Conservation (phyloP, 2,329 filamentous ascomycete species). For the Pyrenophora seminiperda region DNA sequence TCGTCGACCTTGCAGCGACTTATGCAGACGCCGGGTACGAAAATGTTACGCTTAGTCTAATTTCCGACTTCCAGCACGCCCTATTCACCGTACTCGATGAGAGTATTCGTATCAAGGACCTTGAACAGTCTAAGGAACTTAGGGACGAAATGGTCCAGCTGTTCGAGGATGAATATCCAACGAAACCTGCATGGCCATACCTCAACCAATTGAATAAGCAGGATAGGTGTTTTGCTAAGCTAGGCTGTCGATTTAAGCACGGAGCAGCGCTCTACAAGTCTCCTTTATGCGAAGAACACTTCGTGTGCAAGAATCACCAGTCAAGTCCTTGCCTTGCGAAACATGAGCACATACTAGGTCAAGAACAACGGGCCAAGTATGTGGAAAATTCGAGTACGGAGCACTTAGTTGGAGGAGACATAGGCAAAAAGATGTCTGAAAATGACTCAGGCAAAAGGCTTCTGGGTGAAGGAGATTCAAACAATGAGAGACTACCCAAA, state of each 20-base stretch:
- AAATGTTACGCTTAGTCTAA: slow-evolving; percentile 9
- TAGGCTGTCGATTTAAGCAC: slow-evolving; percentile 1
- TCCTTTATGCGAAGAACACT: slow-evolving; percentile 3
- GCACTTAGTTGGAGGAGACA: neutral
- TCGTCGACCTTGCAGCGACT: neutral
- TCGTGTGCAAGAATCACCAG: neutral
- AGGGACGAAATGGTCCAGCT: slow-evolving; percentile 1
- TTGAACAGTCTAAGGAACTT: slow-evolving; percentile 3
- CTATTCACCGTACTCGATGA: slow-evolving; percentile 4
- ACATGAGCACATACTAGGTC: neutral
- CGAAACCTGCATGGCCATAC: slow-evolving; percentile 1
- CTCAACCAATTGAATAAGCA: slow-evolving; percentile 1
- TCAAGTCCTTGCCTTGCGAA: neutral
- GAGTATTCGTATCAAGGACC: slow-evolving; percentile 3
- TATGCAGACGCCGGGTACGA: neutral
- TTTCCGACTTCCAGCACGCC: slow-evolving; percentile 6
- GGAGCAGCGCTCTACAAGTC: slow-evolving; percentile 4
- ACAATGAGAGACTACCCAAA: slow-evolving; percentile 1
- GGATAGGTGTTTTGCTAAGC: neutral
- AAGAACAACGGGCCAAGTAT: neutral
- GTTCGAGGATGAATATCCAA: neutral
- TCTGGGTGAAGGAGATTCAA: neutral
- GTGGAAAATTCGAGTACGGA: neutral
- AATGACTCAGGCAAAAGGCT: neutral
- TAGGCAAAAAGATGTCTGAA: slow-evolving; percentile 4